These are phyloP conservation scores for Meyerozyma smithsonii DNA, from an alignment of 1,139 yeast genomes.

Conservation along the genomic window DNA sequence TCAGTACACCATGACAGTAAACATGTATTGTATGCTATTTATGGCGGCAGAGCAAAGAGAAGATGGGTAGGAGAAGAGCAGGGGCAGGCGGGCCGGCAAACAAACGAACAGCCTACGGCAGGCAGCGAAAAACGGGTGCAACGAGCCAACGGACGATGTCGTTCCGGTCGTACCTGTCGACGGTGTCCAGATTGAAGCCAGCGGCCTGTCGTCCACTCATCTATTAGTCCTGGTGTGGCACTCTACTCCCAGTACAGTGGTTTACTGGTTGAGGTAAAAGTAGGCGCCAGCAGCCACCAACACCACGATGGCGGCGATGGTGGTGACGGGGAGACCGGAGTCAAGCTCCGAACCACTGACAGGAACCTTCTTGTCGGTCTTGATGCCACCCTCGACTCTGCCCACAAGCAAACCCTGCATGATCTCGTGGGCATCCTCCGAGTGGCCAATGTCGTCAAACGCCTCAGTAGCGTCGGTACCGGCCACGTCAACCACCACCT, in stretches of 20 bases:
- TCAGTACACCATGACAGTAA: conserved; percentile 2
- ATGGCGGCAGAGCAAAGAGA: neutral
- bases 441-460: conserved; percentile 95
- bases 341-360: conserved; percentile 20
- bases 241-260: too few species aligned
- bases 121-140: neutral
- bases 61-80: neutral
- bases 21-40: conserved; percentile 2
- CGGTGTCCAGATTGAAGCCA: too few species aligned
- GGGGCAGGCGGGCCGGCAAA: too few species aligned
- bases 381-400: conserved; percentile 41
- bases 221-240: too few species aligned
- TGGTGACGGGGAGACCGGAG: conserved; percentile 20
- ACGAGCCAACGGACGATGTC: too few species aligned
- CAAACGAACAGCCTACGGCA: too few species aligned
- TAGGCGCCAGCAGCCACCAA: conserved; percentile 56
- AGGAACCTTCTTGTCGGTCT: conserved; percentile 22
- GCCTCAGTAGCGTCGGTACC: conserved; percentile 94
- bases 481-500: conserved; percentile 84
- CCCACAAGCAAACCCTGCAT: conserved; percentile 70
- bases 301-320: conserved; percentile 45
- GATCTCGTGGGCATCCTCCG: conserved; percentile 88
- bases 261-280: conserved; percentile 26
- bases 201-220: too few species aligned
- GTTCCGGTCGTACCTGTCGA: too few species aligned